Evolutionary conservation across 345 rosid genomes (phyloP), one percentile per base, ranked within the genome.

Genomic region (Citrus glauca): DNA sequence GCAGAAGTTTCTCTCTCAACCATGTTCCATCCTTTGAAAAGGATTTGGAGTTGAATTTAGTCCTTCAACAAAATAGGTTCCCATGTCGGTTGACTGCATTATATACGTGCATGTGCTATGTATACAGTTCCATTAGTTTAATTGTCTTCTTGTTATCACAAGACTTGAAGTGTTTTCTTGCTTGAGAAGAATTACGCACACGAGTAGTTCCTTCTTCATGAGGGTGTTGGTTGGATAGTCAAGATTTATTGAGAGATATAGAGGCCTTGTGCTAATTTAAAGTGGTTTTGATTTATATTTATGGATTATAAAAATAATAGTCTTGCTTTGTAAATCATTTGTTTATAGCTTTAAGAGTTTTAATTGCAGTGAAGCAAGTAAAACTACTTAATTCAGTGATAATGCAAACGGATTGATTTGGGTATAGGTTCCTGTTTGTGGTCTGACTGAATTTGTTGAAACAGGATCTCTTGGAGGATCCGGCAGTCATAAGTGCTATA

Each of bases 391-490:
- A 19, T 45, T 30, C 50, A 28, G 20, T 11, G 13, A 74, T 42
- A 28, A 45, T 25, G 55, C 55, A 27, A 73, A 61, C 60, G 19
- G 48, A 27, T 5, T 48, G 45, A 62, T 76, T 72, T 64, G 14
- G n/a, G 61, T 45, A 14, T 22, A 14, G 45, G 20, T n/a, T 32
- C 1, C 24, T 53, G 33, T 28, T 27, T 48, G 5, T 30, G n/a
- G 8, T 72, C 30, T 33, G 35, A 13, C 48, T 66, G 17, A 71
- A 56, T 42, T 37, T 69, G 27, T 78, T 65, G 77, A 68, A 73
- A 68, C 90, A 93, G 98, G 98, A 93, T 81, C 91, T 95, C 22
- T 69, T 91, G 90, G 97, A 93, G 24, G 98, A 95, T 82, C 89
- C 92, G 55, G 91, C 93, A 4, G 87, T 89, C 61, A 81, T 84